Evolutionary conservation across 1,284 basidiomycete species (phyloP).

Genomic region (Nidula niveotomentosa): DNA sequence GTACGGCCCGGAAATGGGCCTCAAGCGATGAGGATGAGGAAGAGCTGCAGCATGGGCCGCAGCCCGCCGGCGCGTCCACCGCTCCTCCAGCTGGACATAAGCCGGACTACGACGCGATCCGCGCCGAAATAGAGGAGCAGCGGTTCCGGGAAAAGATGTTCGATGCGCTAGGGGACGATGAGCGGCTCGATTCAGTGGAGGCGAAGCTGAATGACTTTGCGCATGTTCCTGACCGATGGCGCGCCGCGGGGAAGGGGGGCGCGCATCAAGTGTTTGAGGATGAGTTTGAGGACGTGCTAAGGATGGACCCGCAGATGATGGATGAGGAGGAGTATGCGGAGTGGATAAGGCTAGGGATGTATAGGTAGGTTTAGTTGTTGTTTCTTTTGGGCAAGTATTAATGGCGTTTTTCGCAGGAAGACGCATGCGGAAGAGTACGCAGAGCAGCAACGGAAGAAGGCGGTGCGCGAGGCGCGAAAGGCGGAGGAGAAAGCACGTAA

Average conservation of each 20-base stretch:
- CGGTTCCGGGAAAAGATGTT: constrained; percentile 71
- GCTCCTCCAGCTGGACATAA: constrained; percentile 20
- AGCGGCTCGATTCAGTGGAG: constrained; percentile 61
- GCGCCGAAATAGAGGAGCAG: constrained; percentile 57
- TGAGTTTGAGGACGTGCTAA: constrained; percentile 39
- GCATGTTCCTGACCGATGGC: constrained; percentile 59
- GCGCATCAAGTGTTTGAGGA: constrained; percentile 27
- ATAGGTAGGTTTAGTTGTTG: constrained; percentile 46
- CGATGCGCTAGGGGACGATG: constrained; percentile 68
- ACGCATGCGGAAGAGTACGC: constrained; percentile 66
- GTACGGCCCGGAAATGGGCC: constrained; percentile 29
- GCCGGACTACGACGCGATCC: constrained; percentile 47
- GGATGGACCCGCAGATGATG: constrained; percentile 58
- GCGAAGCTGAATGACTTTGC: constrained; percentile 63
- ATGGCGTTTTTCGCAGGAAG: constrained; percentile 39
- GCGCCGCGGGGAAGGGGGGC: constrained; percentile 16
- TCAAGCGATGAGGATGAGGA: constrained; percentile 37
- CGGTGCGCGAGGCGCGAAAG: constrained; percentile 43
- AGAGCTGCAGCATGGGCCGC: constrained; percentile 22
- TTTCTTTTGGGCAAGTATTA: constrained; percentile 1
- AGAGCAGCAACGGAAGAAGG: constrained; percentile 57
- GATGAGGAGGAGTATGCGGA: constrained; percentile 86
- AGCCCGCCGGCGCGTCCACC: constrained; percentile 12
- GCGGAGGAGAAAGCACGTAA: constrained; percentile 54
- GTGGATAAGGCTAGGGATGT: constrained; percentile 79